Evolutionary conservation across 345 rosid genomes (phyloP), one percentile per base, ranked within the genome.

Genomic region (Eucalyptus regnans): DNA sequence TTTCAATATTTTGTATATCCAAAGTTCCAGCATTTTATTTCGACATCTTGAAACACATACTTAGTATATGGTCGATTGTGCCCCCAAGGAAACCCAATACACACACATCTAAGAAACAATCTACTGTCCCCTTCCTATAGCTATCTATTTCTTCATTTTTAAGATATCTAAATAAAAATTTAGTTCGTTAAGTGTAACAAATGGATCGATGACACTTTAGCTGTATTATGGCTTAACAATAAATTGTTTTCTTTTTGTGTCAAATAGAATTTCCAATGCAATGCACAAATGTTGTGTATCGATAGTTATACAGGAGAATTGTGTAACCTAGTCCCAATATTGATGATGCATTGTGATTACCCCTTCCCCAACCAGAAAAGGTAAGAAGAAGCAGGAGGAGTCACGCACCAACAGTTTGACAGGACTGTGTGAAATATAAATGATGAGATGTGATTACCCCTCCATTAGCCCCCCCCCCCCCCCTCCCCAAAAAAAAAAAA

Each of bases 221-320:
- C 33, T 29, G 68, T 62, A 3, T 7, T 7, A 62, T 29, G 17
- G 9, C 71, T 29, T 12, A 29, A 29, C 7, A 29, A 62, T 29
- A 33, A 33, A 33, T 29, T 29, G 2, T 60, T 64, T 13, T 13
- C 18, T 7, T 64, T 64, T 29, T 64, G 71, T n/a, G 18, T n/a
- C 71, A 7, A 64, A n/a, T 64, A 0, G 3, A 64, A 64, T n/a
- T 64, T 7, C 71, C 71, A 12, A 64, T 64, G 37, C 0, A 64
- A 64, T 12, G 71, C 37, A 64, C 71, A 64, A 64, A 64, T 64
- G 37, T n/a, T 5, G 0, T 29, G 71, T 17, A 29, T 64, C 37
- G n/a, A 64, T 2, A 7, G 0, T 64, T 64, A 4, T 7, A 14
- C 10, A 4, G 37, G 9, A 2, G 10, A 64, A 64, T 2, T 14